Base-by-base conservation (phyloP, 2,329 filamentous ascomycete genomes). In the Aspergillus viridinutans region DNA sequence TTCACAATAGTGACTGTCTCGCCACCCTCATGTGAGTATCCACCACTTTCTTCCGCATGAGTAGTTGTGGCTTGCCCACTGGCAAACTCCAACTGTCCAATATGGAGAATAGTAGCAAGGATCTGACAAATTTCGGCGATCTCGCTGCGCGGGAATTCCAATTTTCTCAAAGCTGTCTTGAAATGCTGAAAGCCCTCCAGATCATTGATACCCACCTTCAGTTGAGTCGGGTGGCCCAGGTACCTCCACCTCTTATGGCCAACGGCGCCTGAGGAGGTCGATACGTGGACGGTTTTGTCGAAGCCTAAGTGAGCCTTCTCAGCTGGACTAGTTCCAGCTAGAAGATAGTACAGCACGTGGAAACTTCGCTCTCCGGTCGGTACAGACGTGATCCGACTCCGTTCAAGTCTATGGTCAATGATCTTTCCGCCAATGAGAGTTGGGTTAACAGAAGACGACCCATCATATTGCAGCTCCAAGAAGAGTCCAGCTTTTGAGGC, bases 81-180 rank as follows among this genome's bases (percentile, higher is more conserved):
- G 70, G 89, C 86, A 64, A 99, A 99, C 67, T 99, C 94, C 2
- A 99, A 85, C 77, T 99, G 94, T 28, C 94, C 94, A 64, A 99
- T 92, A 72, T 99, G 94, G n/a, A 99, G 81, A 64, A 99, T 97
- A 65, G 86, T 88, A 32, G 94, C 94, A 53, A 99, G 81, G 50
- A 97, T 84, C 77, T 99, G 94, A 74, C 94, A 99, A 55, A 99
- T 92, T 72, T 97, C 93, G 42, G 94, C 94, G 69, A 99, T 96
- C 67, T 97, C 94, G 58, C 88, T 87, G 54, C 92, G 85, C 3
- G 93, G 90, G 62, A 99, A 97, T 74, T 97, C 94, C 14, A 99
- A 83, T 74, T 96, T 97, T 62, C 92, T 85, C 50, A 99, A 79
- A 1, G 94, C 94, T 1, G 90, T 96, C 80, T 97, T 97, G 82